These are phyloP conservation scores for Bjerkandera adusta DNA, from an alignment of 1,284 basidiomycete species.

Conservation along the genomic window DNA sequence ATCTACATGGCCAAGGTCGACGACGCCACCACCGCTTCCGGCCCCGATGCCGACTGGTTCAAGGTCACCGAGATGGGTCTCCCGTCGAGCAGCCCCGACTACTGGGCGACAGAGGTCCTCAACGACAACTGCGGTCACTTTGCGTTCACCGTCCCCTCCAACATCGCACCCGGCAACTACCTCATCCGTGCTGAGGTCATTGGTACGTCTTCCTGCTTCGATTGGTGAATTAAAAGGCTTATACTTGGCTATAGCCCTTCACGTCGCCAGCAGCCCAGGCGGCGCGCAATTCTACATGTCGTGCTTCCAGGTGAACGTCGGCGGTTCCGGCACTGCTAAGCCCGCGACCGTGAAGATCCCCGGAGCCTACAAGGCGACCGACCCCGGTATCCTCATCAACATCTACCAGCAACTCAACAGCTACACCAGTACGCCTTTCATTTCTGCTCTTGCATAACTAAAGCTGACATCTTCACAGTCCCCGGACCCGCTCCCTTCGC, in stretches of 20 bases:
- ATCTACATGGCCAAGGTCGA: conserved; percentile 47
- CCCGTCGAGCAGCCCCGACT: conserved; percentile 44
- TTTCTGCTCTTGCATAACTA: neutral
- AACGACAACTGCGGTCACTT: conserved; percentile 53
- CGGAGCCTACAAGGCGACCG: conserved; percentile 41
- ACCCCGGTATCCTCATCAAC: conserved; percentile 41
- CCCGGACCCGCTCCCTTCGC: conserved; percentile 40
- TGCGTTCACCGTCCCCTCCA: conserved; percentile 45
- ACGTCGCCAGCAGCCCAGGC: conserved; percentile 40
- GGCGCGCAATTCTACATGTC: conserved; percentile 54
- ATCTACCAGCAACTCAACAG: conserved; percentile 37
- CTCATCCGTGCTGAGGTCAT: conserved; percentile 52
- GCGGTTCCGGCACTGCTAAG: conserved; percentile 36
- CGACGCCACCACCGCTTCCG: conserved; percentile 44
- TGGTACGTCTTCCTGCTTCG: conserved; percentile 29
- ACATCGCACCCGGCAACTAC: conserved; percentile 48
- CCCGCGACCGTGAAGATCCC: conserved; percentile 46
- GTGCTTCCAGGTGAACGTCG: conserved; percentile 47
- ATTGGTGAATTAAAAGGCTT: neutral
- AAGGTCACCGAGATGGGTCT: conserved; percentile 50
- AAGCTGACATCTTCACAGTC: conserved; percentile 27
- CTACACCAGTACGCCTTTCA: conserved; percentile 31
- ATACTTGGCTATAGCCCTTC: conserved; percentile 35
- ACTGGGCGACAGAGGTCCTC: conserved; percentile 42
- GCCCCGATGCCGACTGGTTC: conserved; percentile 45